Percentiles rank a stretch among this genome's conserved stretches.
These are phyloP conservation scores for Elsinoe necatrix DNA, from an alignment of 2,329 filamentous ascomycete genomes.

Conservation along the genomic window DNA sequence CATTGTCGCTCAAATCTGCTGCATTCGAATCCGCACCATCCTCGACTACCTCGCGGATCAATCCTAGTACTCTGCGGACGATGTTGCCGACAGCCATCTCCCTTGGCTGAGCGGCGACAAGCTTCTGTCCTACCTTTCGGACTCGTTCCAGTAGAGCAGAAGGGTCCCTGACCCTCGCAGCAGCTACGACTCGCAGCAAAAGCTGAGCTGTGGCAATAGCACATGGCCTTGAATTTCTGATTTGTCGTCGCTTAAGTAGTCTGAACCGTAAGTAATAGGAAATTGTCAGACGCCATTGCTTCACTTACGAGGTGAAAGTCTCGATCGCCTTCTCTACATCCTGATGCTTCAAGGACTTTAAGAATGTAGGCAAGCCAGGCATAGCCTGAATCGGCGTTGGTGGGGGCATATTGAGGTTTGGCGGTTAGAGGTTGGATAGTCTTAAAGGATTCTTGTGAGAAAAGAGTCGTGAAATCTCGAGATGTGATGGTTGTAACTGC, in stretches of 20 bases:
- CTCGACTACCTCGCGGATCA: slow-evolving; percentile 85
- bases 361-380: slow-evolving; percentile 68
- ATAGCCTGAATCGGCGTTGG: slow-evolving; percentile 37
- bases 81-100: slow-evolving; percentile 94
- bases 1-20: slow-evolving; percentile 49
- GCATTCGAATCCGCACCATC: slow-evolving; percentile 64
- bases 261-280: slow-evolving; percentile 37
- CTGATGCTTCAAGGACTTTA: slow-evolving; percentile 67
- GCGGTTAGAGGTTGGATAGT: not conserved
- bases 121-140: slow-evolving; percentile 64
- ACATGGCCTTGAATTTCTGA: slow-evolving; percentile 77
- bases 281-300: not conserved
- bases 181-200: slow-evolving; percentile 75
- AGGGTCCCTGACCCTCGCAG: slow-evolving; percentile 69
- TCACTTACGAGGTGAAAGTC: slow-evolving; percentile 65
- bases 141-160: slow-evolving; percentile 72
- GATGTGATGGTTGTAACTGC: not conserved
- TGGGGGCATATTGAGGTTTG: not conserved
- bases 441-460: not conserved
- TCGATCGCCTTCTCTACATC: slow-evolving; percentile 77
- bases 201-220: slow-evolving; percentile 86
- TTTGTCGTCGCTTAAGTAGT: slow-evolving; percentile 83
- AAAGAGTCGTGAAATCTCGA: not conserved
- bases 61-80: slow-evolving; percentile 75
- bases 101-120: slow-evolving; percentile 75